These are phyloP conservation scores for Paulownia fortunei DNA, from an alignment of 257 asterid genomes.

Conservation along the genomic window DNA sequence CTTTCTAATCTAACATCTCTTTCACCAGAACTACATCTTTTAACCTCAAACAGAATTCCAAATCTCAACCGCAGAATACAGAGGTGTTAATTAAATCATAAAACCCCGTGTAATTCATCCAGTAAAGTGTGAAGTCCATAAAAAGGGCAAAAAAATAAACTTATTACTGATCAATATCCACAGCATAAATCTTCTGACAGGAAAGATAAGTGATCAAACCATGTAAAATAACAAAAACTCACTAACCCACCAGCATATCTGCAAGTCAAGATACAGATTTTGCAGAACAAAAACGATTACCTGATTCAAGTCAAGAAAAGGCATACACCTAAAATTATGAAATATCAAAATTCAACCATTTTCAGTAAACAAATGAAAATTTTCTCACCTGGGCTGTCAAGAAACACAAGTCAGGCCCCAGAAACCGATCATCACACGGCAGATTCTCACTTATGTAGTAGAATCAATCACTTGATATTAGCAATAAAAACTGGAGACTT, in stretches of 20 bases:
- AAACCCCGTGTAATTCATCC: conserved; percentile 5
- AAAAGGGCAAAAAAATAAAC: not conserved
- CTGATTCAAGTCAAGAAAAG: not conserved
- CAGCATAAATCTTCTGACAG: conserved; percentile 10
- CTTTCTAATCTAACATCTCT: not conserved
- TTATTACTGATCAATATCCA: conserved; percentile 8
- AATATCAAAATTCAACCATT: conserved; percentile 9
- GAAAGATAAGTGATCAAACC: conserved; percentile 3
- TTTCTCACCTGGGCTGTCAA: conserved; percentile 50
- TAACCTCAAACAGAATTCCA: not conserved
- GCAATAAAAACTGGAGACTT: not conserved
- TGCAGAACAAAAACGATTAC: not conserved
- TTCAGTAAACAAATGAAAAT: not conserved
- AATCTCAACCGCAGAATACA: not conserved
- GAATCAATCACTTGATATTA: conserved; percentile 7
- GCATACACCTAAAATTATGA: not conserved
- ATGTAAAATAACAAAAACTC: not conserved
- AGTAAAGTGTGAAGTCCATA: not conserved
- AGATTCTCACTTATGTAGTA: conserved; percentile 4
- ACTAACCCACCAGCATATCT: not conserved
- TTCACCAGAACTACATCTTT: not conserved
- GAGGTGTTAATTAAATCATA: not conserved
- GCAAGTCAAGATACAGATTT: conserved; percentile 2
- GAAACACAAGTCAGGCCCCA: conserved; percentile 20
- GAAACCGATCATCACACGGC: conserved; percentile 9